Base-by-base conservation (phyloP, 768 basidiomycete species). In the Lactarius akahatsu region DNA sequence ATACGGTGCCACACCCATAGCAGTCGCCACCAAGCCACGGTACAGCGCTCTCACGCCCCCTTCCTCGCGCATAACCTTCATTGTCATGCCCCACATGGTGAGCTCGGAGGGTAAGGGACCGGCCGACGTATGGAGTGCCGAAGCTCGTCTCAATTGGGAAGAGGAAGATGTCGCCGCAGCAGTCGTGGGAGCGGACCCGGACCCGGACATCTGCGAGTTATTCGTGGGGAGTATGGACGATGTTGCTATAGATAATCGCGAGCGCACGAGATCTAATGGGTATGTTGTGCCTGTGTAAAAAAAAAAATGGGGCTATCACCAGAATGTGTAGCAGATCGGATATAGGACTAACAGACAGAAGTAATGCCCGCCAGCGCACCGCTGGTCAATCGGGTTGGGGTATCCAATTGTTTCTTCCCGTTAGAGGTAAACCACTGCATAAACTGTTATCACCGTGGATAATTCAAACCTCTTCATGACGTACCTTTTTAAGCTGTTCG, bases 361-460 rank as follows among this genome's bases (percentile, higher is more conserved):
- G 92, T 91, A 69, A 98, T 92, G 32, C 96, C 96, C 59, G 96
- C 96, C 15, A 96, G 78, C 23, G 94, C 94, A 69, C 96, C 96
- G 62, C 92, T 88, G 1, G 86, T 79, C 50, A 99, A 80, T 63
- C 96, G 85, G 69, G 90, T 89, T 1, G 91, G 91, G 52, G 96
- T 98, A 78, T 97, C 94, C 20, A 99, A 83, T 70, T 89, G 83
- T 73, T 80, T 87, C 15, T 86, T 80, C 16, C 94, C 90, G 73
- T 85, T 79, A 41, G 75, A 73, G 26, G 89, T 87, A 77, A 96
- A 90, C 80, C 88, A 82, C 87, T 92, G 69, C 5, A 26, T 8
- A 66, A 57, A 63, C 43, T 36, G 41, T 23, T 32, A 63, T 43
- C 20, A 45, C 56, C 54, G 52, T 40, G 32, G 57, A 26, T 41